Evolutionary conservation across 2,329 filamentous ascomycete species (phyloP).

Genomic region (Calonectria pteridis): DNA sequence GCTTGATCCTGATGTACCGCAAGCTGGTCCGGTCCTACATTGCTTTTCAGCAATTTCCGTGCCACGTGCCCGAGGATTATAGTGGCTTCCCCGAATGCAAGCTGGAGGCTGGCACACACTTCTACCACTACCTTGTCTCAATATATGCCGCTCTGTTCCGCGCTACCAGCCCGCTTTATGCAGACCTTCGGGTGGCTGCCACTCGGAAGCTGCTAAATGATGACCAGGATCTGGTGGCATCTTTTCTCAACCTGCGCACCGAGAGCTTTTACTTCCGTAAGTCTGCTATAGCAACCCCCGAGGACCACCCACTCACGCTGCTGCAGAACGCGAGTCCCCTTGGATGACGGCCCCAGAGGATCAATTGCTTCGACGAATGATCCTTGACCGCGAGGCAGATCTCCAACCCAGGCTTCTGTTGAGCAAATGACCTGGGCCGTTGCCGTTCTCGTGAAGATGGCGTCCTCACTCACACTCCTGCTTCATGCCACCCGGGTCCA

Average conservation of each 20-base stretch:
- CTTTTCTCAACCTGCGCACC: constrained; percentile 45
- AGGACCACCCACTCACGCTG: constrained; percentile 19
- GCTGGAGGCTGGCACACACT: constrained; percentile 44
- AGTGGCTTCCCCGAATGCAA: constrained; percentile 46
- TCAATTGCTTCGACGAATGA: constrained; percentile 44
- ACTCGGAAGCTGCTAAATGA: constrained; percentile 41
- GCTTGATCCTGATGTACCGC: constrained; percentile 45
- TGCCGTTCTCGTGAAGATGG: constrained; percentile 18
- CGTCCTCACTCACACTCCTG: constrained; percentile 12
- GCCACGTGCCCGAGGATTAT: constrained; percentile 46
- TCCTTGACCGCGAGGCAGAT: constrained; percentile 43
- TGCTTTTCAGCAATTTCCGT: constrained; percentile 45
- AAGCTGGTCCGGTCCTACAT: constrained; percentile 46
- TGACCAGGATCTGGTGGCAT: constrained; percentile 39
- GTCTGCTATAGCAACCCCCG: constrained; percentile 2
- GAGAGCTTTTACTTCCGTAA: constrained; percentile 47
- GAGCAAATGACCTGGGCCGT: constrained; percentile 14
- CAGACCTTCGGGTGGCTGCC: constrained; percentile 40
- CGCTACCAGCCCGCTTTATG: constrained; percentile 44
- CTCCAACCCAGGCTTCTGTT: constrained; percentile 35
- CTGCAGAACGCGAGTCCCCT: constrained; percentile 43
- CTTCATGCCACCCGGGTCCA: constrained; percentile 28
- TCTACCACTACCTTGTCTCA: constrained; percentile 46
- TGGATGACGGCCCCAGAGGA: constrained; percentile 45
- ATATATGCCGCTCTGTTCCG: constrained; percentile 46